Evolutionary conservation across 2,329 filamentous ascomycete genomes (phyloP), one percentile per base, ranked within the genome.

Genomic region (Scedosporium apiospermum): DNA sequence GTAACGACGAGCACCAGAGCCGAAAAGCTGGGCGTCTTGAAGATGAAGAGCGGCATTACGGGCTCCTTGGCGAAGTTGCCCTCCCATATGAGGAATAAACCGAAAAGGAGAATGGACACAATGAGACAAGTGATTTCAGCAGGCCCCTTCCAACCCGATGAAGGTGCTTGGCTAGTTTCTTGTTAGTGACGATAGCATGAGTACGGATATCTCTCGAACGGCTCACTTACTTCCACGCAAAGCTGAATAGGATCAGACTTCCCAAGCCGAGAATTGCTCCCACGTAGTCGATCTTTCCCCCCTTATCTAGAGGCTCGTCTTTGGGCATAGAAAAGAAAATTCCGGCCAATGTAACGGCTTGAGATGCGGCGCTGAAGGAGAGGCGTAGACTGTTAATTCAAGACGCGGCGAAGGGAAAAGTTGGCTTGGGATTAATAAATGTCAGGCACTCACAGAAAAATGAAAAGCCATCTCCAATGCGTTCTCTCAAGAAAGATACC

Each of bases 171-270:
- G 64, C 60, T 62, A 23, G 23, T 41, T 4, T 3, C 10, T 51
- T n/a, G 42, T 60, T 6, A 60, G 58, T 1, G 42, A 10, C 16
- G 1, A 34, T 18, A 9, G 14, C 12, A 27, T 30, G 6, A n/a
- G 21, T 46, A 23, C 10, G 14, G 26, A 14, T 9, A 7, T 18
- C 5, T 38, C 16, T 10, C 5, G 51, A 7, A 34, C 18, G 6
- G 9, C 10, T 12, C 30, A 57, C 60, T 62, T 34, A 62, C 60
- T 87, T 88, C 83, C 84, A 88, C 0, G 85, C 82, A 66, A 89
- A 83, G 69, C 88, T 88, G 72, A 89, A 78, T 14, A 89, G 74
- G 0, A 87, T 76, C 26, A 89, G 74, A 0, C 80, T 80, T 0
- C 75, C 74, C 21, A 88, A 76, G 1, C 86, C 86, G 0, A 73